Conservation (phyloP, 441 rosid genomes). For the Croton setiger region DNA sequence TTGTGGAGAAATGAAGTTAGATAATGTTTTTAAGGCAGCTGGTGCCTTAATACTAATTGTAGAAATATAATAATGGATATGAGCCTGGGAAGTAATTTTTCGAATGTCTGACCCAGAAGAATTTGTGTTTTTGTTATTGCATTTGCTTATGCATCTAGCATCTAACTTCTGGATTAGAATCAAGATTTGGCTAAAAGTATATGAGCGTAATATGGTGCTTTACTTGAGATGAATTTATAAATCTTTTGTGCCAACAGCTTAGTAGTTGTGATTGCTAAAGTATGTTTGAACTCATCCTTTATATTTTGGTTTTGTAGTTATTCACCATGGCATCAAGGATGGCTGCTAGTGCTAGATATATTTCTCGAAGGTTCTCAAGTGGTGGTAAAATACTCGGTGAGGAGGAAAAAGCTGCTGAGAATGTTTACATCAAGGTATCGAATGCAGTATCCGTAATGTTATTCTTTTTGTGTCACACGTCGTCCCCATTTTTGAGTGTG, state of each 20-base stretch:
- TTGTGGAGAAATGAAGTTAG: background rate
- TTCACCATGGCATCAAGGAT: slow-evolving; percentile 50
- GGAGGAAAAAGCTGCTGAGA: slow-evolving; percentile 97
- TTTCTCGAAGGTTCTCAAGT: slow-evolving; percentile 69
- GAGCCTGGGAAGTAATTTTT: background rate
- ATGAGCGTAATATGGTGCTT: background rate
- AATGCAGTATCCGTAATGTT: background rate
- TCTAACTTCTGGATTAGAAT: background rate
- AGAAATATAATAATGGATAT: background rate
- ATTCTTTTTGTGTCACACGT: background rate
- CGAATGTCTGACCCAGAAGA: background rate
- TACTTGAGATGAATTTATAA: background rate
- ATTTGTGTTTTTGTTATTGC: background rate
- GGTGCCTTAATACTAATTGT: background rate
- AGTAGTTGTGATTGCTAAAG: too few species aligned
- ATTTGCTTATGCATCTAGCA: too few species aligned
- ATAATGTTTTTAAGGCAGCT: background rate
- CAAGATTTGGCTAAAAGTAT: background rate
- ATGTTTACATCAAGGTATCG: slow-evolving; percentile 78
- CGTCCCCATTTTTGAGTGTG: background rate
- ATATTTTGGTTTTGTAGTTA: slow-evolving; percentile 22
- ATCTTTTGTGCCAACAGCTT: background rate
- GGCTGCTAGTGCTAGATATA: slow-evolving; percentile 44
- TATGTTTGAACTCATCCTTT: background rate
- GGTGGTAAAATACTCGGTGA: slow-evolving; percentile 70